Percentiles rank a stretch among this genome's conserved stretches.
phyloP scores from a whole-genome alignment of 2,329 filamentous ascomycete species.

The Coniochaeta prunicola region DNA sequence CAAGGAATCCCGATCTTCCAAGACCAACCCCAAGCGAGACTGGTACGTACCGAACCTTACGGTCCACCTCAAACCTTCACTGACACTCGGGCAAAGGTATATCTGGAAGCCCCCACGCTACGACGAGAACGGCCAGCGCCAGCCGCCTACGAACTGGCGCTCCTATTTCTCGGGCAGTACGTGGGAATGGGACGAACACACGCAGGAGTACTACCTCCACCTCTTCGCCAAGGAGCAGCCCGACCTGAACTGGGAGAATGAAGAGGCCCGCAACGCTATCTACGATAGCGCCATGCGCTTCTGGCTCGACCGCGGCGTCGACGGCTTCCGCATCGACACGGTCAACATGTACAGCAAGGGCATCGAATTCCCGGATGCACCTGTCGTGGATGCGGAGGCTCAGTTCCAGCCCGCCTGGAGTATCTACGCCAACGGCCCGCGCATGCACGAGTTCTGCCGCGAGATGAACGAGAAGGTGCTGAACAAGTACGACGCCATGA shows the following conservation, averaged over 20 bases:
- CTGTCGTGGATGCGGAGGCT: slow-evolving; percentile 37
- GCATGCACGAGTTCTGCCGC: slow-evolving; percentile 58
- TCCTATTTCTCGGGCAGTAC: slow-evolving; percentile 1
- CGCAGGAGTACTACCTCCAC: slow-evolving; percentile 68
- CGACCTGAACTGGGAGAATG: slow-evolving; percentile 47
- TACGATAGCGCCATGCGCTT: slow-evolving; percentile 65
- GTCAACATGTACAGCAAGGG: slow-evolving; percentile 68
- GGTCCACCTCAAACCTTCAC: neutral
- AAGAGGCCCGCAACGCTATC: slow-evolving; percentile 58
- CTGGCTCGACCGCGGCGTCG: slow-evolving; percentile 68
- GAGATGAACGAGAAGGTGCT: slow-evolving; percentile 58
- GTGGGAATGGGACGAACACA: slow-evolving; percentile 54
- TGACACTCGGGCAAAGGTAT: neutral
- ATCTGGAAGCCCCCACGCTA: slow-evolving; percentile 41
- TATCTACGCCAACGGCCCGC: slow-evolving; percentile 59
- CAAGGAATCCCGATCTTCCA: slow-evolving; percentile 34
- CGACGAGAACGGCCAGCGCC: slow-evolving; percentile 23
- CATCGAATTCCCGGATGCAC: slow-evolving; percentile 46
- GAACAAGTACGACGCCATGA: slow-evolving; percentile 54
- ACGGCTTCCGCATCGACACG: slow-evolving; percentile 69
- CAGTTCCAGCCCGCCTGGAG: slow-evolving; percentile 42
- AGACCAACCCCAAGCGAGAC: slow-evolving; percentile 37
- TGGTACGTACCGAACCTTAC: slow-evolving; percentile 32
- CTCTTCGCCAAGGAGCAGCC: slow-evolving; percentile 52
- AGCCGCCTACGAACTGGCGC: slow-evolving; percentile 36